These are phyloP conservation scores for Fraxinus americana DNA, from an alignment of 257 asterid species.

Conservation along the genomic window DNA sequence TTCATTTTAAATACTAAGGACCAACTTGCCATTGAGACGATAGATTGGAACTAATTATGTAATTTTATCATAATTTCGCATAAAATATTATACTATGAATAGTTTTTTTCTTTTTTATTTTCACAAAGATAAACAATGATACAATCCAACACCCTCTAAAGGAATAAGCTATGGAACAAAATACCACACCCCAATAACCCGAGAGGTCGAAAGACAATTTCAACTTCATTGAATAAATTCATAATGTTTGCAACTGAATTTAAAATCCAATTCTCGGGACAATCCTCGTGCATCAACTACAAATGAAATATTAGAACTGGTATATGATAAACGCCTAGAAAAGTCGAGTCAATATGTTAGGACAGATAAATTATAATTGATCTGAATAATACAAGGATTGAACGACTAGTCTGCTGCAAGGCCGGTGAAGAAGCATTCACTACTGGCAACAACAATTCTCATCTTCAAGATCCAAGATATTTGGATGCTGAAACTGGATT, in stretches of 20 bases:
- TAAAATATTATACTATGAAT: too few relatives aligned
- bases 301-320: constrained; percentile 8
- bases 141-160: too few relatives aligned
- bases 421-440: neutral
- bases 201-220: neutral
- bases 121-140: too few relatives aligned
- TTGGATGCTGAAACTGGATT: constrained; percentile 60
- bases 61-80: too few relatives aligned
- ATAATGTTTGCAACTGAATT: neutral
- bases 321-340: neutral
- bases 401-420: neutral
- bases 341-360: too few relatives aligned
- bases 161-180: too few relatives aligned
- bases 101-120: too few relatives aligned
- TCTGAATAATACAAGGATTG: neutral
- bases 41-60: too few relatives aligned
- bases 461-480: constrained; percentile 56
- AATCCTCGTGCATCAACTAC: neutral
- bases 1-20: too few relatives aligned
- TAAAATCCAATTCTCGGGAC: neutral
- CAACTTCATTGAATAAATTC: neutral
- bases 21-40: too few relatives aligned
- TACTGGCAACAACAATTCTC: constrained; percentile 1
- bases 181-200: neutral
- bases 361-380: neutral